Evolutionary conservation across 2,329 filamentous ascomycete genomes (phyloP), one percentile per base, ranked within the genome.

Genomic region (Colletotrichum gigasporum): DNA sequence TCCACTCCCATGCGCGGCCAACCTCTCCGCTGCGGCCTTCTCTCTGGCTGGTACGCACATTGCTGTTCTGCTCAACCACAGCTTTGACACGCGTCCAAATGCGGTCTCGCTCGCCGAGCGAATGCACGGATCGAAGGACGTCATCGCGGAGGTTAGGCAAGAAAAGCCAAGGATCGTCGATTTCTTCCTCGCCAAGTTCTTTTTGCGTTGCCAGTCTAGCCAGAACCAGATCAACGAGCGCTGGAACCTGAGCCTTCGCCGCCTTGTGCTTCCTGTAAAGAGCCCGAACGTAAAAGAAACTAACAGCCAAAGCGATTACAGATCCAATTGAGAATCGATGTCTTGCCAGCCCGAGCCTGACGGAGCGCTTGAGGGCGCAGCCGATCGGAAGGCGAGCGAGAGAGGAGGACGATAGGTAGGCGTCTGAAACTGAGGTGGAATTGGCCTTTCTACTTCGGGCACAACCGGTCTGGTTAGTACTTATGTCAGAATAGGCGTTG

Each of bases 21-120:
- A 91, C 84, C 72, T 91, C 89, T 32, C 88, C 89, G 69, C 84
- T 90, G 55, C 83, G 79, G 47, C 90, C 78, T 85, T 91, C 80
- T 82, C 94, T 80, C 85, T 94, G 78, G 79, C 85, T 82, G 0
- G 86, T 92, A 41, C 96, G 87, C 14, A 99, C 91, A 73, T 99
- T 99, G 65, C 92, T 91, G 76, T 99, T 99, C 76, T 90, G 90
- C 78, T 99, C 96, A 1, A 99, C 94, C 54, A 98, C 91, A 53
- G 84, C 87, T 69, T 89, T 87, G 18, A 99, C 96, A 51, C 88
- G 88, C 68, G 89, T 85, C 96, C 96, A 99, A 52, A 99, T 82
- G 59, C 88, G 87, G 73, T 96, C 91, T 35, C 96, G 86, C 70
- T 94, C 87, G 8, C 85, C 83, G 18, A 94, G 84, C 3, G 87